These are phyloP conservation scores for Moesziomyces parantarcticus DNA, from an alignment of 1,284 basidiomycete species.

Conservation along the genomic window DNA sequence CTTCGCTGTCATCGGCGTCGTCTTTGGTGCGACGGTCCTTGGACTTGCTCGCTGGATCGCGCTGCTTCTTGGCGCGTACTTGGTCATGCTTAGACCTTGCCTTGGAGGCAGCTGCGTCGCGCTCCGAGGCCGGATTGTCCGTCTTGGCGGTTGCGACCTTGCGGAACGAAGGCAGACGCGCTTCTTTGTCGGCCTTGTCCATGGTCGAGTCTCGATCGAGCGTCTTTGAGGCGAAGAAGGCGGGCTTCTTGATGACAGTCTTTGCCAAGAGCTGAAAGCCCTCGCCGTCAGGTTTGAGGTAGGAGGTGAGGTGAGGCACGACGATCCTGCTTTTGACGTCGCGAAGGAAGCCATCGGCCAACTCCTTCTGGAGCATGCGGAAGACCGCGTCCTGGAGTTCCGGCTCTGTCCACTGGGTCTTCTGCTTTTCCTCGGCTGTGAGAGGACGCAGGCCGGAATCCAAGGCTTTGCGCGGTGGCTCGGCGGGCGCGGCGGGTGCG, in stretches of 20 bases:
- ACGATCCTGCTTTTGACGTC: conserved; percentile 79
- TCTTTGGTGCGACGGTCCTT: conserved; percentile 8
- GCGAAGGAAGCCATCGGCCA: conserved; percentile 74
- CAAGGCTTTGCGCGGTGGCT: conserved; percentile 6
- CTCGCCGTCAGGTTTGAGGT: conserved; percentile 72
- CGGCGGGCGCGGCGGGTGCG: background rate
- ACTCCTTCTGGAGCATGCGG: conserved; percentile 75
- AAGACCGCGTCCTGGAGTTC: conserved; percentile 76
- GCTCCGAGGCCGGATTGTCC: conserved; percentile 9
- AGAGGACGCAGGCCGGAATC: conserved; percentile 34
- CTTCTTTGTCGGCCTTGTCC: conserved; percentile 6
- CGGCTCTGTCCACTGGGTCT: conserved; percentile 73
- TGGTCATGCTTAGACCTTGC: conserved; percentile 13
- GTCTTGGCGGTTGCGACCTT: conserved; percentile 14
- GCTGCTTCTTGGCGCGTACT: conserved; percentile 3
- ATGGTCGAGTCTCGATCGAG: conserved; percentile 2
- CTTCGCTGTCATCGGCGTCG: conserved; percentile 21
- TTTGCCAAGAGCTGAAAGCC: conserved; percentile 47
- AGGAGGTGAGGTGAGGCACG: conserved; percentile 72
- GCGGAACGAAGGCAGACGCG: conserved; percentile 51
- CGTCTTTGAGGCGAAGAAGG: background rate
- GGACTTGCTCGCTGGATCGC: conserved; percentile 3
- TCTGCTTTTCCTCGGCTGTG: conserved; percentile 49
- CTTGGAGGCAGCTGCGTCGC: conserved; percentile 4
- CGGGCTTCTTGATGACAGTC: conserved; percentile 18